Base-by-base conservation (phyloP, 2,329 filamentous ascomycete genomes). In the Fusarium decemcellulare region DNA sequence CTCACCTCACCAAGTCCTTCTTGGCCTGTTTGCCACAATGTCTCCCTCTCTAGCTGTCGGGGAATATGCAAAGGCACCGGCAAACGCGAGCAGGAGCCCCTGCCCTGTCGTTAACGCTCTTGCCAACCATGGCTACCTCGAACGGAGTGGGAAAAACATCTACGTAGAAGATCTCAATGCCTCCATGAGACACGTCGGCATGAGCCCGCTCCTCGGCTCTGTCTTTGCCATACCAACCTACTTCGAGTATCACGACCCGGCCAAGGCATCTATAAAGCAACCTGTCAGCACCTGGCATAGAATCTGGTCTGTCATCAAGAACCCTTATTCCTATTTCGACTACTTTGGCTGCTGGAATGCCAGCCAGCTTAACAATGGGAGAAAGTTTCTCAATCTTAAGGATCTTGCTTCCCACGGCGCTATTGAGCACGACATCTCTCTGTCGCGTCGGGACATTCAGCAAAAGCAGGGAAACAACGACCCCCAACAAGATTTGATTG, bases 111-210 rank as follows among this genome's bases (percentile, higher is more conserved):
- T 56, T 15, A 64, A 64, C 16, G 61, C 61, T 27, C 58, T 64
- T 0, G 61, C 61, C 27, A 64, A 64, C 48, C 61, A 64, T 61
- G 61, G 61, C 37, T 64, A 64, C 11, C 42, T 64, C 43, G 58
- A 64, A 12, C 61, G 61, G 8, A 61, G 58, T 8, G 61, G 61
- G 6, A 8, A 23, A 2, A 12, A 32, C 1, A 64, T 64, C 36
- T 36, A 46, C 36, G 54, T 55, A 43, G 40, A 51, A 3, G 57
- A 63, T 12, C 61, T 63, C 37, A 63, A 55, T 3, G 57, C 61
- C 6, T 54, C 61, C 2, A 63, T 63, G 61, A 30, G 34, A 11
- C 57, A 63, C 5, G 61, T 63, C n/a, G 61, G 61, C 14, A 63
- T 63, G 61, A 63, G 61, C 14, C 36, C 57, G 14, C 50, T 61